Percentiles rank a stretch among this genome's conserved stretches.
Evolutionary conservation across 192 early-diverging fungal genomes (phyloP).

Genomic region (Pilobolus umbonatus): DNA sequence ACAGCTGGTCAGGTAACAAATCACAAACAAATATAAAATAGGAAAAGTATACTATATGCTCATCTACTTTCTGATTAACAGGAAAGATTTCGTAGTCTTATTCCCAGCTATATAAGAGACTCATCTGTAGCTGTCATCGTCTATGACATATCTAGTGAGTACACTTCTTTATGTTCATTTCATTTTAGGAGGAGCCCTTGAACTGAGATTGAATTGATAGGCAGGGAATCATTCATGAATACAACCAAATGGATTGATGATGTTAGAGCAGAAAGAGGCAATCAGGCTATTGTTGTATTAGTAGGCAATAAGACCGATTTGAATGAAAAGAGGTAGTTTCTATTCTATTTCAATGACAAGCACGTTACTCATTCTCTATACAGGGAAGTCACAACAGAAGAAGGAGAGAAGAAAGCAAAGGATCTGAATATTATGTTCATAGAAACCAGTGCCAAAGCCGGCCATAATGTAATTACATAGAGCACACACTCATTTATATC

Average conservation of each 20-base stretch:
- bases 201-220: constrained; percentile 45
- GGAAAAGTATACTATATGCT: not conserved
- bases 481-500: not conserved
- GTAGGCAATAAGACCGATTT: constrained; percentile 99
- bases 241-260: too few relatives aligned
- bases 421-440: constrained; percentile 98
- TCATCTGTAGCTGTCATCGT: constrained; percentile 95
- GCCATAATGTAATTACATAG: constrained; percentile 71
- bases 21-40: not conserved
- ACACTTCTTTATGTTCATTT: not conserved
- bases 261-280: constrained; percentile 96
- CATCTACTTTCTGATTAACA: constrained; percentile 27
- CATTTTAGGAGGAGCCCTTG: not conserved
- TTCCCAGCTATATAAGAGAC: constrained; percentile 97
- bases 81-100: constrained; percentile 94
- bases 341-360: not conserved
- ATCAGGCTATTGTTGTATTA: constrained; percentile 96
- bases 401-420: constrained; percentile 96
- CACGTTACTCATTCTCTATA: not conserved
- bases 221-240: constrained; percentile 94
- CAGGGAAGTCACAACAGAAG: constrained; percentile 90
- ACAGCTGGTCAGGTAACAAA: constrained; percentile 91
- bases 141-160: constrained; percentile 92
- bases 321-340: constrained; percentile 77
- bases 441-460: constrained; percentile 97